A percentile compares a stretch with the other conserved stretches of the same genome.
phyloP scores from a whole-genome alignment of 2,329 filamentous ascomycete species.

The Fusarium ramigenum region DNA sequence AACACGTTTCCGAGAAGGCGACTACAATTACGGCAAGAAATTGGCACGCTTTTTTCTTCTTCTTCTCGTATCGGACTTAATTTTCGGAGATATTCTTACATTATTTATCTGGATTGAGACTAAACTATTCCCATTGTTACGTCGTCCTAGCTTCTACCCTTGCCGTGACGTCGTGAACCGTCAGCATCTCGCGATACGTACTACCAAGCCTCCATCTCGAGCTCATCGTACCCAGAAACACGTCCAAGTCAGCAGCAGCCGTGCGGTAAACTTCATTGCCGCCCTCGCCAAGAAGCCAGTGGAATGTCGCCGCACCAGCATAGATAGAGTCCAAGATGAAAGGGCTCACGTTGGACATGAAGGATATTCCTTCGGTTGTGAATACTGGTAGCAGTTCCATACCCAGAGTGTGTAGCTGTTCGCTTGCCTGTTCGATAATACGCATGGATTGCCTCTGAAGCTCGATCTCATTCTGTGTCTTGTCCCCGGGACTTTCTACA shows the following conservation, averaged over 20 bases:
- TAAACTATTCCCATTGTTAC: not conserved
- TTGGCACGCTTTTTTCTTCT: no score
- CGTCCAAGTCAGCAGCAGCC: accelerated
- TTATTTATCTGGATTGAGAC: accelerated
- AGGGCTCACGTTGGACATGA: not conserved
- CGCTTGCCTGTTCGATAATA: not conserved
- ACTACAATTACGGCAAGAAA: not conserved
- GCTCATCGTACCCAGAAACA: accelerated
- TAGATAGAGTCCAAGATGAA: not conserved
- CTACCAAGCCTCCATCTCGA: not conserved
- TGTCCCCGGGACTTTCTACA: not conserved
- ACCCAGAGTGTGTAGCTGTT: not conserved
- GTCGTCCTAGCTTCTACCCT: not conserved
- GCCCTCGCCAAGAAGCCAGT: not conserved
- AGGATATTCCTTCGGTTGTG: not conserved
- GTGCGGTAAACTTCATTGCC: not conserved
- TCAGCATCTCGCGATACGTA: not conserved
- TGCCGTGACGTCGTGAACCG: not conserved
- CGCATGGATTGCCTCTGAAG: not conserved
- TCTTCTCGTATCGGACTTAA: accelerated
- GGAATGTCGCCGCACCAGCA: not conserved
- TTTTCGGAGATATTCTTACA: not conserved
- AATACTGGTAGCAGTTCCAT: accelerated
- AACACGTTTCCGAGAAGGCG: not conserved
- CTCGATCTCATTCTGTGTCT: not conserved